Base-by-base conservation (phyloP, 2,329 filamentous ascomycete genomes). In the Didymella segeticola region DNA sequence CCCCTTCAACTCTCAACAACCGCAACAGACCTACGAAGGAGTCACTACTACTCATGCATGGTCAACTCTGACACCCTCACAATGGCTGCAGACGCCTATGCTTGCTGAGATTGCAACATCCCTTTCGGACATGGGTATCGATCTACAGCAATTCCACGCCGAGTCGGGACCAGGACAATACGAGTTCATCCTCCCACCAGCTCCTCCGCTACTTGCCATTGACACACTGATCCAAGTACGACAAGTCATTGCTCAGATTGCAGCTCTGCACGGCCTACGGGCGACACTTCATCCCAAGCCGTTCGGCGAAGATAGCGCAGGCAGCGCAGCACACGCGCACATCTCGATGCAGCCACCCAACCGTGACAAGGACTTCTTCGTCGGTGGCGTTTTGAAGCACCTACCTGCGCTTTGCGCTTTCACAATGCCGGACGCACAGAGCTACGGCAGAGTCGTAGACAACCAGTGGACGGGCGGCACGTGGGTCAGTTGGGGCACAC, bases 401-500 rank as follows among this genome's bases (percentile, higher is more conserved):
- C 78, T 93, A 1, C 80, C 81, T 0, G 82, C 85, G 2, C 76
- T 95, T n/a, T 76, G 82, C 10, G 89, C 90, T 0, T 87, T 95
- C 52, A 86, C 85, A 0, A 84, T 90, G 63, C 82, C 86, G 29
- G 84, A 85, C 59, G 79, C 83, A 1, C 79, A 80, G 0, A 90
- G 87, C 70, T 95, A 95, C 71, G 83, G 83, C 29, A 83, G 90
- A 4, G 80, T 90, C 10, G 74, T 77, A 1, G 86, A 91, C 47
- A 83, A 89, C n/a, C 79, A 51, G 12, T 95, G 90, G 90, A 83
- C 89, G 0, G 89, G 89, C n/a, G 89, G 89, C 0, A 83, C 86
- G 7, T 93, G 88, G 86, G 83, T 93, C 0, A 78, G 87, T 0
- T 96, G 90, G 90, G 91, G 91, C 11, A 89, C 86, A 4, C 87